Conservation (phyloP, 139 green algal species). For the Zygnema cylindricum region DNA sequence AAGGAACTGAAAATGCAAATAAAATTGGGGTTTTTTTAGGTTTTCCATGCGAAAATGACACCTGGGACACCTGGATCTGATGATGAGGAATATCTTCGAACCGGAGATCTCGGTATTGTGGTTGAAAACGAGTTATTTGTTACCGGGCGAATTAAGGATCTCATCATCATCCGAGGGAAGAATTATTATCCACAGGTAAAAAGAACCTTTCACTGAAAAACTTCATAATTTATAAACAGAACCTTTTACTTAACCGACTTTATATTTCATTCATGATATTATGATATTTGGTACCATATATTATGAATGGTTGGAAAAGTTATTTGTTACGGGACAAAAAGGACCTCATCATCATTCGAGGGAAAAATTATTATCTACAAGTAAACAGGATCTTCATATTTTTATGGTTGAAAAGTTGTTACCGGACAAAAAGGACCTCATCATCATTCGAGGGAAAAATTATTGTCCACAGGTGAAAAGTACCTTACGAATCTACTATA, state of each 20-base stretch:
- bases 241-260: not conserved
- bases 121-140: conserved; percentile 43
- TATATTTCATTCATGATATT: not conserved
- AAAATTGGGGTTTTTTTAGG: too few species aligned
- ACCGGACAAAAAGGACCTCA: conserved; percentile 58
- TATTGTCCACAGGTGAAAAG: conserved; percentile 50
- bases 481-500: too few species aligned
- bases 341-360: conserved; percentile 51
- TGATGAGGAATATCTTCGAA: conserved; percentile 27
- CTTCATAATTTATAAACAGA: not conserved
- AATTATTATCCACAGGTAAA: conserved; percentile 54
- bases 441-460: conserved; percentile 49
- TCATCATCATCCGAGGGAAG: conserved; percentile 52
- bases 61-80: not conserved
- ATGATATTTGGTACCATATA: not conserved
- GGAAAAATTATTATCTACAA: conserved; percentile 56
- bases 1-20: too few species aligned
- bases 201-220: not conserved
- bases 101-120: conserved; percentile 46
- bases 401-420: too few species aligned
- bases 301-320: too few species aligned
- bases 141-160: conserved; percentile 51
- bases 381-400: not conserved
- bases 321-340: too few species aligned
- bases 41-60: conserved; percentile 9